These are phyloP conservation scores for Tricholoma matsutake DNA, from an alignment of 768 basidiomycete species.

Conservation along the genomic window DNA sequence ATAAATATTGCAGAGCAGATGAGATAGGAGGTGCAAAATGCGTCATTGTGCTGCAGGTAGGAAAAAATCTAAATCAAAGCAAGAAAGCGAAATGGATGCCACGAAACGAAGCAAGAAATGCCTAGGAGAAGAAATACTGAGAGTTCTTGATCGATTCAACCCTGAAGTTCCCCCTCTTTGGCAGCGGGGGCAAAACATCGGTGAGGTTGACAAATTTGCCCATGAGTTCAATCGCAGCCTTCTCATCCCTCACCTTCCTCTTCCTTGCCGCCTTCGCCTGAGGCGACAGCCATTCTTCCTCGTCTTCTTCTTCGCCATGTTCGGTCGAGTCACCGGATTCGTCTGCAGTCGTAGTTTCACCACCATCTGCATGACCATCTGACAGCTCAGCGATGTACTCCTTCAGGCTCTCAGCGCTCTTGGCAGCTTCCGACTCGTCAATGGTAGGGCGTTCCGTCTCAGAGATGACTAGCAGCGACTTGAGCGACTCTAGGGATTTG, in stretches of 20 bases:
- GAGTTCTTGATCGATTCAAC: conserved; percentile 79
- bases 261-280: conserved; percentile 10
- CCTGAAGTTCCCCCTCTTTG: conserved; percentile 82
- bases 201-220: conserved; percentile 72
- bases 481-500: conserved; percentile 25
- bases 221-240: conserved; percentile 25
- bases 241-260: conserved; percentile 24
- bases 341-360: neutral
- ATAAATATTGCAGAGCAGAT: neutral
- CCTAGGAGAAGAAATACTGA: conserved; percentile 91
- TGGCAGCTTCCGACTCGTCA: conserved; percentile 24
- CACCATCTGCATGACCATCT: neutral
- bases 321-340: neutral
- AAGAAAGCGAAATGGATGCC: neutral
- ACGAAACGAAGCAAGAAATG: neutral
- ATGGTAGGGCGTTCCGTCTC: conserved; percentile 34
- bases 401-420: conserved; percentile 17
- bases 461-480: conserved; percentile 34
- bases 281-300: conserved; percentile 16
- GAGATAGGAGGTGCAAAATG: neutral
- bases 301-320: conserved; percentile 20
- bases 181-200: conserved; percentile 78
- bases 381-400: conserved; percentile 1
- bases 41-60: neutral
- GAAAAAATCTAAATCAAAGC: neutral